Evolutionary conservation across 2,329 filamentous ascomycete genomes (phyloP), one percentile per base, ranked within the genome.

Genomic region (Microthyrium microscopicum): DNA sequence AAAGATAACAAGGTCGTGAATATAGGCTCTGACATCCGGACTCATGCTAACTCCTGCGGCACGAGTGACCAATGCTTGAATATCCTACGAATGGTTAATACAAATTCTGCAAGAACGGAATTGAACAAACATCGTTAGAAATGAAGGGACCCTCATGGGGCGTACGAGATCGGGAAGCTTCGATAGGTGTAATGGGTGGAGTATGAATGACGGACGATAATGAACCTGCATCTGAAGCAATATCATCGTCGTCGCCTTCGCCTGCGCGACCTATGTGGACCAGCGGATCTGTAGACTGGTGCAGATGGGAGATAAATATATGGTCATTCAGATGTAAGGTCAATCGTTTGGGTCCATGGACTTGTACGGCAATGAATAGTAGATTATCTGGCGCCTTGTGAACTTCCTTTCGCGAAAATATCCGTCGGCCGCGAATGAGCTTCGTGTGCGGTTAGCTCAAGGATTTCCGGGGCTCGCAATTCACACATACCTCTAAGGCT

Each of bases 251-350:
- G 26, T 44, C 42, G 19, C 52, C 38, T 36, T 33, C 44, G 41
- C 6, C 45, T 28, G 26, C 28, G 18, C 5, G 22, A 39, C 91
- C 79, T 1, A 87, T 53, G 41, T 89, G 79, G 4, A 73, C 65
- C 40, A 84, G 77, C 0, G 77, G 81, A 49, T 87, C 73, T 2
- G 65, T 60, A 4, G 68, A 62, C 37, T 76, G 68, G 46, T 95
- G 84, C 58, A 75, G 81, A 52, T 95, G 85, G 1, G 81, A 87
- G 37, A 95, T 74, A 49, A 84, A 82, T 43, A 95, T 77, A 41
- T 80, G 72, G 38, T 95, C 83, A 45, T 84, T 91, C 53, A 66
- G 43, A 43, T 65, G 62, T 26, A 52, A 48, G 2, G 46, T 54
- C 29, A 65, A 41, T 13, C 51, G n/a, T n/a, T n/a, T 46, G 5